A percentile compares a stretch with the other conserved stretches of the same genome.
Conservation (phyloP, 2,329 filamentous ascomycete species). For the Neopestalotiopsis sp. region DNA sequence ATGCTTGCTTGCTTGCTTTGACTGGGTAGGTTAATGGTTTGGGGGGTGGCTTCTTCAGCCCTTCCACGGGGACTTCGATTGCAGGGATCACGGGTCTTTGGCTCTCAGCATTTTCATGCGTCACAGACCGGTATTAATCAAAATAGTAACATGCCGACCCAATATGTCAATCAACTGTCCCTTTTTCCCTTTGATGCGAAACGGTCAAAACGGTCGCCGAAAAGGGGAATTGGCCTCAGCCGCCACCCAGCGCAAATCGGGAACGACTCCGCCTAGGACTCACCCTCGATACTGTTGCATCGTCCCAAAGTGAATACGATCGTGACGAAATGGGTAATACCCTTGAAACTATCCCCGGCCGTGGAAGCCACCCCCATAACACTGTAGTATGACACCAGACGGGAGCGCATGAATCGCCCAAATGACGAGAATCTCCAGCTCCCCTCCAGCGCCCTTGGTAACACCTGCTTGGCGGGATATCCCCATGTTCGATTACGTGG, state of each 20-base stretch:
- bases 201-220: not conserved
- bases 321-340: conserved; percentile 9
- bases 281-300: not conserved
- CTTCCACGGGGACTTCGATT: conserved; percentile 9
- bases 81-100: conserved; percentile 7
- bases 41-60: conserved; percentile 13
- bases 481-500: conserved; percentile 12
- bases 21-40: not conserved
- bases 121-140: not conserved
- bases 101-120: conserved; percentile 10
- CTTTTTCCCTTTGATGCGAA: not conserved
- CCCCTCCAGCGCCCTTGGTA: not conserved
- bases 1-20: not conserved
- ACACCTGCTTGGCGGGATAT: not conserved
- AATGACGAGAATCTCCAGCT: conserved; percentile 7
- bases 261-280: conserved; percentile 4
- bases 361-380: not conserved
- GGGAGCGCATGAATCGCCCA: conserved; percentile 15
- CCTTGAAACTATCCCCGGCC: conserved; percentile 10
- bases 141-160: not conserved
- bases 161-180: not conserved
- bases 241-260: not conserved
- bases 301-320: not conserved
- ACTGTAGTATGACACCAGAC: not conserved
- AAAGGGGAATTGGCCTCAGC: not conserved